Evolutionary conservation across 164 flowering plant genomes (phyloP).

Genomic region (Vitis rupestris): DNA sequence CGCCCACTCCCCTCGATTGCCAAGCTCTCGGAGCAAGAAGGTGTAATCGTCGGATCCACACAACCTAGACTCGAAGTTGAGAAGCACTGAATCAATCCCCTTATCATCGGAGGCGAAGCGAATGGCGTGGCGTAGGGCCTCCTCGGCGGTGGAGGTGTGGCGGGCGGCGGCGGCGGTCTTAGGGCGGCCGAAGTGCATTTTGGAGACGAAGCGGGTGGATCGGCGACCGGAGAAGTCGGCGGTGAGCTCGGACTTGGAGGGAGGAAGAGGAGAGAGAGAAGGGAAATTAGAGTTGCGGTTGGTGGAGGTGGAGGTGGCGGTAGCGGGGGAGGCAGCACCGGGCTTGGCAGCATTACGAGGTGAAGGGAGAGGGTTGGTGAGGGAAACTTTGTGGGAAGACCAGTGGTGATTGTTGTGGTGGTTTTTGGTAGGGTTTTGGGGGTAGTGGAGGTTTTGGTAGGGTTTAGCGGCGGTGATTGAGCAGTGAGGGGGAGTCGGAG

Average conservation of each 20-base stretch:
- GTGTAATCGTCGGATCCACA: conserved; percentile 78
- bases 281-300: conserved; percentile 19
- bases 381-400: conserved; percentile 36
- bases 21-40: conserved; percentile 76
- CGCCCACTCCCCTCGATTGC: conserved; percentile 68
- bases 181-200: conserved; percentile 77
- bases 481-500: conserved; percentile 68
- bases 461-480: conserved; percentile 59
- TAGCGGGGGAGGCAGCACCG: conserved; percentile 3
- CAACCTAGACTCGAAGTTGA: conserved; percentile 47
- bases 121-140: conserved; percentile 48
- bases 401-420: conserved; percentile 12
- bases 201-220: conserved; percentile 88
- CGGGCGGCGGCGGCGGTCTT: conserved; percentile 38
- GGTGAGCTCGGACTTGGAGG: conserved; percentile 45
- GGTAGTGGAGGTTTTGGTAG: conserved; percentile 42
- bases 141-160: conserved; percentile 70
- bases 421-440: conserved; percentile 24
- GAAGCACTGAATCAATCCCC: conserved; percentile 39
- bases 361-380: conserved; percentile 22
- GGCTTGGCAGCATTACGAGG: conserved; percentile 27
- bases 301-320: conserved; percentile 12
- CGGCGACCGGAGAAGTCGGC: conserved; percentile 80
- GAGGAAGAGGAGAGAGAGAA: conserved; percentile 31
- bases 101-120: conserved; percentile 25